phyloP scores from a whole-genome alignment of 148 eudicot species.

The Polygonum maritimum region DNA sequence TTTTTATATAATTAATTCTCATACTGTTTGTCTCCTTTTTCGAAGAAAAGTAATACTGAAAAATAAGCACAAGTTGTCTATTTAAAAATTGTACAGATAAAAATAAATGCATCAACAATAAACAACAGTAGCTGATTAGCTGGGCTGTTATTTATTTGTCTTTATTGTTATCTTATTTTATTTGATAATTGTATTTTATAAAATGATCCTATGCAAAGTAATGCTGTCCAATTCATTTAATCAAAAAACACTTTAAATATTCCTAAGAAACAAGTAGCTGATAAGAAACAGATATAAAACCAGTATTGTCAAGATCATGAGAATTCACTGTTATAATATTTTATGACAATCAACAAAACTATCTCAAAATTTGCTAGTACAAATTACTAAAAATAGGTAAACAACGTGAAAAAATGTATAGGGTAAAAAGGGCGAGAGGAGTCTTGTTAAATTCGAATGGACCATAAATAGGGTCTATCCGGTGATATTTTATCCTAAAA shows the following conservation, averaged over 20 bases:
- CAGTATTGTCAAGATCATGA: too few species aligned
- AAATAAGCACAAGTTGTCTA: conserved; percentile 3
- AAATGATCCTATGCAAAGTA: background rate
- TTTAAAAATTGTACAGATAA: conserved; percentile 6
- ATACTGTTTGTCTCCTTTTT: background rate
- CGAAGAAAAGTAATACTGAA: background rate
- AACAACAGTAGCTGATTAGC: background rate
- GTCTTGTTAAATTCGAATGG: too few species aligned
- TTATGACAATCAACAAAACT: too few species aligned
- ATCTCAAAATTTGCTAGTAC: too few species aligned
- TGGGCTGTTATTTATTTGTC: background rate
- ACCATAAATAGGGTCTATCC: too few species aligned
- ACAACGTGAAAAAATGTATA: too few species aligned
- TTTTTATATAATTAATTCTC: background rate
- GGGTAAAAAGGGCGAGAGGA: too few species aligned
- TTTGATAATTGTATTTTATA: conserved; percentile 2
- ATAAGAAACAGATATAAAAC: too few species aligned
- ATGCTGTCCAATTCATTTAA: background rate
- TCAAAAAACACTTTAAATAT: background rate
- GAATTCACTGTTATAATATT: too few species aligned
- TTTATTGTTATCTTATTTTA: background rate
- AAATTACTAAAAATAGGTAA: too few species aligned
- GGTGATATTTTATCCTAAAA: too few species aligned
- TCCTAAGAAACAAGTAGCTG: background rate
- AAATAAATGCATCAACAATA: background rate